Evolutionary conservation across 495 filamentous ascomycete species (phyloP), one percentile per base, ranked within the genome.

Genomic region (Penicillium ochrochloron): DNA sequence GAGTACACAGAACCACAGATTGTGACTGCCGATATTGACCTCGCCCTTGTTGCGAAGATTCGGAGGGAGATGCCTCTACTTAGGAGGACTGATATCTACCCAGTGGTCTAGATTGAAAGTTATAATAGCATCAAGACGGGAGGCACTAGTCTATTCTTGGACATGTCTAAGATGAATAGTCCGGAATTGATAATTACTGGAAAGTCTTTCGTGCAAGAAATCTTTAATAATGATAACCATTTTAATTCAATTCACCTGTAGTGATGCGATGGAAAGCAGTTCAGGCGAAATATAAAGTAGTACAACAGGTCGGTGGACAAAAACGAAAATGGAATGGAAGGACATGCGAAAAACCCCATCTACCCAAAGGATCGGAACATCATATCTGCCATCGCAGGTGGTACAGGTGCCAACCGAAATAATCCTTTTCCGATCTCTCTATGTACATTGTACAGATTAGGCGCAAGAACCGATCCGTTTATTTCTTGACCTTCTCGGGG

Each of bases 21-120:
- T 62, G 80, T 76, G 11, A 77, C 77, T 23, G 80, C 78, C 9
- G 80, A 85, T 57, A 80, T 84, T 53, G 83, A 88, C 63, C 64
- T 86, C 9, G 74, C 77, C 29, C 73, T 80, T 12, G 69, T 87
- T 50, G 71, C 78, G 17, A 84, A 82, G 68, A 78, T 86, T 29
- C 82, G 87, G 67, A 80, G 63, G 62, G 82, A 88, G 69, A 88
- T 92, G 83, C 89, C 89, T 8, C 73, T 92, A 27, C 75, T 85
- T 21, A 83, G 89, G 67, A 75, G 81, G 52, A 88, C 83, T 29
- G 86, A 90, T 73, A 78, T 90, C 23, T 91, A 90, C 69, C 82
- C 86, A 3, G 80, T 86, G 67, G 44, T 70, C 17, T 67, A 65
- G 23, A 17, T 27, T 39, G 21, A 10, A 9, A 39, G 3, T 5